phyloP scores from a whole-genome alignment of 192 early-diverging fungal species.

The Funneliformis mosseae region DNA sequence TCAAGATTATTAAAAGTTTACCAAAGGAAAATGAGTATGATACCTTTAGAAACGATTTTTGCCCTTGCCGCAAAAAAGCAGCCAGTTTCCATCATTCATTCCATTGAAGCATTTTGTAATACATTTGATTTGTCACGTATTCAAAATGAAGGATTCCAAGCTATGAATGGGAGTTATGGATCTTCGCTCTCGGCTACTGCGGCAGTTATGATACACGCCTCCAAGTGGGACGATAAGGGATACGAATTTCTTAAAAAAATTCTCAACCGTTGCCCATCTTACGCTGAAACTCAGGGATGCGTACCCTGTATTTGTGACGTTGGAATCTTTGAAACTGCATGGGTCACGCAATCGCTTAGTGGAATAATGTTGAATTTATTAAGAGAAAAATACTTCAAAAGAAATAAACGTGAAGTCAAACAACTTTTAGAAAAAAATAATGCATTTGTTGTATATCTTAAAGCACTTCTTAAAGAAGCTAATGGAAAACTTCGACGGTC shows the following conservation, averaged over 20 bases:
- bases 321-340: slow-evolving; percentile 25
- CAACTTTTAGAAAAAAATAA: not conserved
- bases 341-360: slow-evolving; percentile 1
- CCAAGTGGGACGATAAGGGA: slow-evolving; percentile 15
- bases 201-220: not conserved
- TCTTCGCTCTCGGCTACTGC: slow-evolving; percentile 17
- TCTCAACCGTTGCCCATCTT: not conserved
- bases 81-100: slow-evolving; percentile 9
- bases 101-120: slow-evolving; percentile 13
- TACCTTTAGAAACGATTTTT: slow-evolving; percentile 17
- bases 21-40: slow-evolving; percentile 4
- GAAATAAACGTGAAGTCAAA: not conserved
- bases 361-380: not conserved
- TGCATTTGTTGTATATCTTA: not conserved
- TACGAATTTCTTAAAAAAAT: slow-evolving; percentile 17
- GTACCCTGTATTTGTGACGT: slow-evolving; percentile 14
- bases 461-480: not conserved
- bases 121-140: not conserved
- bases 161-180: slow-evolving; percentile 30
- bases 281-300: not conserved
- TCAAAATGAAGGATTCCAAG: slow-evolving; percentile 29
- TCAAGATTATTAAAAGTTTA: not conserved
- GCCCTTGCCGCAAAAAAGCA: not conserved
- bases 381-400: not conserved
- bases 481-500: slow-evolving; percentile 17